Conservation (phyloP, 2,329 filamentous ascomycete species). For the Anthostomella pinea region DNA sequence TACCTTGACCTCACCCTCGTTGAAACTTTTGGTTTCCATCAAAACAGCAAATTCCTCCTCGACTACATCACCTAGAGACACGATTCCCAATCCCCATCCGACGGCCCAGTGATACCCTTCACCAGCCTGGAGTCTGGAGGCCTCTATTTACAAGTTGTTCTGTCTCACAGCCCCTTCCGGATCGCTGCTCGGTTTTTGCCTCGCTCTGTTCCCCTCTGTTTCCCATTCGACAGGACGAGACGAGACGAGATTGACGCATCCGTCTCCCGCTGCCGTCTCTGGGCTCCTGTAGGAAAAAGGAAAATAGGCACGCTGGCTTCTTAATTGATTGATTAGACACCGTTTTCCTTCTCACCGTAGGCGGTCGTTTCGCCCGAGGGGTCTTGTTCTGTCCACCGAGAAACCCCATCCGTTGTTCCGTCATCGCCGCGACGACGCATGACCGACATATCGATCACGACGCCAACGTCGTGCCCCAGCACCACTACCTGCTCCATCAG, state of each 20-base stretch:
- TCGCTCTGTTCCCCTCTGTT: slow-evolving; percentile 12
- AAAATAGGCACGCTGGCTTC: slow-evolving; percentile 22
- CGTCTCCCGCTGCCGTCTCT: slow-evolving; percentile 11
- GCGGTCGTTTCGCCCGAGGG: slow-evolving; percentile 31
- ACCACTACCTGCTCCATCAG: slow-evolving; percentile 18
- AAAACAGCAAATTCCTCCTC: not conserved
- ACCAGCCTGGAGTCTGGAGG: not conserved
- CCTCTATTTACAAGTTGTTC: not conserved
- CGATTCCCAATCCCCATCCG: not conserved
- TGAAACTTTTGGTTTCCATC: not conserved
- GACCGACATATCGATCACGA: slow-evolving; percentile 28
- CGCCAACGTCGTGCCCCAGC: slow-evolving; percentile 30
- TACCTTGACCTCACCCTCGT: not conserved
- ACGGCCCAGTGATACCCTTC: not conserved
- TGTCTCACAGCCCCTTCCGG: slow-evolving; percentile 6
- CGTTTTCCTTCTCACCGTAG: slow-evolving; percentile 25
- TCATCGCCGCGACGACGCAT: slow-evolving; percentile 24
- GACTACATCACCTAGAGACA: slow-evolving; percentile 1
- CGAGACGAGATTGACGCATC: slow-evolving; percentile 6
- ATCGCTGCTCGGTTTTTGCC: slow-evolving; percentile 12
- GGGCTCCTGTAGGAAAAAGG: slow-evolving; percentile 11
- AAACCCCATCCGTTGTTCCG: slow-evolving; percentile 19
- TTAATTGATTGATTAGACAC: slow-evolving; percentile 22
- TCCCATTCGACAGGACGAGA: slow-evolving; percentile 5
- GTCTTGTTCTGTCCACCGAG: slow-evolving; percentile 17